A percentile compares a stretch with the other conserved stretches of the same genome.
Evolutionary conservation across 495 filamentous ascomycete genomes (phyloP).

Genomic region (Lophiostoma macrostomum): DNA sequence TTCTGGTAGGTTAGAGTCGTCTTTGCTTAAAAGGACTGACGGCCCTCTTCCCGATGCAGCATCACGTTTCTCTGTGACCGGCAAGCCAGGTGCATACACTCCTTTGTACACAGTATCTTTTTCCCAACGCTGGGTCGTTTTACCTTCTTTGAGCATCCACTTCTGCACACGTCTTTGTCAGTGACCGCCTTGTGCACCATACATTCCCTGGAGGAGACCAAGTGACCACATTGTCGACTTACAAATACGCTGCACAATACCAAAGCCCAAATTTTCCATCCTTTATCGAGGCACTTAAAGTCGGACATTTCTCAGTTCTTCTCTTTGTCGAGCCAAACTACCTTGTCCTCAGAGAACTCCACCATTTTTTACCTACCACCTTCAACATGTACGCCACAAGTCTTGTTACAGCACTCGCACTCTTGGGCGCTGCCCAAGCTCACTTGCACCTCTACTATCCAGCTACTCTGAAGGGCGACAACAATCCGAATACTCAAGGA

Average conservation of each 20-base stretch:
- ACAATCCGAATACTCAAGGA: constrained; percentile 37
- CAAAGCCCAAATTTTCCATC: too few relatives aligned
- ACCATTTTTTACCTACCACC: not conserved
- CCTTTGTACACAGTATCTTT: constrained; percentile 15
- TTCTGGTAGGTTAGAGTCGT: not conserved
- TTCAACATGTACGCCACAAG: constrained; percentile 15
- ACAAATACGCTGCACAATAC: too few relatives aligned
- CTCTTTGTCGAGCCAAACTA: not conserved
- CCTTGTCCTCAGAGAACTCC: not conserved
- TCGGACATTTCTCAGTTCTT: not conserved
- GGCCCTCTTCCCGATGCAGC: not conserved
- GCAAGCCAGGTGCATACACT: constrained; percentile 21
- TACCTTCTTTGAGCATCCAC: constrained; percentile 11
- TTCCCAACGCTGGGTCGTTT: constrained; percentile 22
- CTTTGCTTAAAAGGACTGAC: not conserved
- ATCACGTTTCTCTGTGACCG: constrained; percentile 3
- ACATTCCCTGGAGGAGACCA: not conserved
- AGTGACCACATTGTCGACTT: not conserved
- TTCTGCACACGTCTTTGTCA: constrained; percentile 1
- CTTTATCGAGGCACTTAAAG: too few relatives aligned
- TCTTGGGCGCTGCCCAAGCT: constrained; percentile 1
- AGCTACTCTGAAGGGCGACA: constrained; percentile 35
- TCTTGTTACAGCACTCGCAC: not conserved
- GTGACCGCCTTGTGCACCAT: too few relatives aligned
- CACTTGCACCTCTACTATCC: constrained; percentile 41